Evolutionary conservation across 805 yeast species (phyloP), one percentile per base, ranked within the genome.

Genomic region (Nakazawaea ishiwadae): DNA sequence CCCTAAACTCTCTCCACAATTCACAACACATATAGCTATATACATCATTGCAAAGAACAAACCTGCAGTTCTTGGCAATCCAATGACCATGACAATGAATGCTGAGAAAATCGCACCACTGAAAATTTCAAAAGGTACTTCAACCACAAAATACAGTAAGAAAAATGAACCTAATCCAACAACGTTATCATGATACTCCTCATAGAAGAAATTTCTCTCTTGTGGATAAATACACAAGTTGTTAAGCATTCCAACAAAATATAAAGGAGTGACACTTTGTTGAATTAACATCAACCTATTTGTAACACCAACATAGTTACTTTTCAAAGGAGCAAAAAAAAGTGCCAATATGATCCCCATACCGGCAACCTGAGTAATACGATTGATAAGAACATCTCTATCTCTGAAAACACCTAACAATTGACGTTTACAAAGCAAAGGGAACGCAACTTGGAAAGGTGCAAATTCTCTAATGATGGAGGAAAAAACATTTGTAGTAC

Each of bases 1-100:
- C 0, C 96, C 96, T 24, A 88, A 65, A 5, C 91, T 81, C 56
- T 88, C 96, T 27, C 96, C 96, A 46, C 89, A 79, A 48, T 80
- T 77, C 14, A 81, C 73, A 18, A 79, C 70, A 19, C 73, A 62
- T 43, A 77, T 63, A 0, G 79, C 50, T 20, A 77, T 68, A 48
- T 78, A 77, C 16, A 77, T 70, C 50, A 81, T 65, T 0, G 81
- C 70, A 51, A 89, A 87, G 52, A 74, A 88, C 68, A 83, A 75
- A 1, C 66, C 75, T 0, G 80, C 73, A 1, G 79, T 77, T 36
- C 87, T 62, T 15, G 89, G 90, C 26, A 88, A 58, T 0, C 95
- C 96, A 46, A 83, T 68, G 1, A 73, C 89, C 51, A 87, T 68
- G 3, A 82, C 85, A 45, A 79, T 64, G 49, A 88, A 69, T 0